Base-by-base conservation (phyloP, 371 early-diverging fungal genomes). In the Syncephalastrum racemosum region DNA sequence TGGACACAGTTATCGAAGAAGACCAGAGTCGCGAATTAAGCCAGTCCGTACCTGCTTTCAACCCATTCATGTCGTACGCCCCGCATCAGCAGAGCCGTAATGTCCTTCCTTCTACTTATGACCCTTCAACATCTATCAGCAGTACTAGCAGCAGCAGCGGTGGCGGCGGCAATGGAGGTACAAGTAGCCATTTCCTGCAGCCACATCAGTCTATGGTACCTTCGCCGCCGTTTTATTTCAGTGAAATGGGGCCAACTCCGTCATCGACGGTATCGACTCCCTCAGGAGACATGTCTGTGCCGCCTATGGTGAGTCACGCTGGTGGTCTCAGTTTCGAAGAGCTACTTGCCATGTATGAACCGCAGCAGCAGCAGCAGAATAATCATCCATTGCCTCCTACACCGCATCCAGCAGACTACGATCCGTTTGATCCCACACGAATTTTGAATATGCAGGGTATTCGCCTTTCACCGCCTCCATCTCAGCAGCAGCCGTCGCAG, bases 311-410 rank as follows among this genome's bases (percentile, higher is more conserved):
- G 46, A 46, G 14, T 25, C 40, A 62, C 23, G 46, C 49, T n/a
- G 59, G 59, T 31, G 45, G 22, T 53, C 47, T 59, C 4, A 53
- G 53, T n/a, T 59, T 59, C 41, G 59, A 59, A 46, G 59, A 53
- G 19, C 53, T 59, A 13, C 27, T 59, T 20, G 16, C 46, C 16
- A 53, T 53, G 53, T 59, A 59, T 23, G 52, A 56, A 44, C 50
- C 16, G 15, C 55, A 46, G 36, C 47, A 56, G 2, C 56, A 20
- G 27, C 53, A 12, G 4, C 25, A 27, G 20, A n/a, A 13, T 2
- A 27, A n/a, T 41, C 50, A 22, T 13, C 39, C 39, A 50, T 24
- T 53, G 46, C 39, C 44, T 39, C 49, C 63, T 47, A 49, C 41
- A 36, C 56, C 54, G 46, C 44, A 41, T 14, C 50, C 50, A 44